Conservation (phyloP, 2,329 filamentous ascomycete genomes). For the Dichotomopilus funicola region DNA sequence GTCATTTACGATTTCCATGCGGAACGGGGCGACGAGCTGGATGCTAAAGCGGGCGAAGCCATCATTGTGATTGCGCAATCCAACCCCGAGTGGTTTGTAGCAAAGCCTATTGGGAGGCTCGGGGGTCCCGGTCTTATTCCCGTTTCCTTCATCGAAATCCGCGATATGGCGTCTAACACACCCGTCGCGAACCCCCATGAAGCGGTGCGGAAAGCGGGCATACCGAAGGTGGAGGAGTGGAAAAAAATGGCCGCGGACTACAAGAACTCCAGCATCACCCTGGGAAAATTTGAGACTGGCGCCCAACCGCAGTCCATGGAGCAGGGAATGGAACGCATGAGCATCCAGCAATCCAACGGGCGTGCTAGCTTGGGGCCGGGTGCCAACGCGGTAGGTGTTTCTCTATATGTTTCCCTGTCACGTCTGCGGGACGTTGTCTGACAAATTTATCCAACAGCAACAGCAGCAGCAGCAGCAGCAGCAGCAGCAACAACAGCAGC, state of each 20-base stretch:
- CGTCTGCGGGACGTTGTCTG: background rate
- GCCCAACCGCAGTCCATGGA: slow-evolving; percentile 47
- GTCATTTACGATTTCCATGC: slow-evolving; percentile 97
- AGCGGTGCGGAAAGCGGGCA: slow-evolving; percentile 79
- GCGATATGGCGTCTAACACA: slow-evolving; percentile 84
- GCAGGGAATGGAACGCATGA: slow-evolving; percentile 72
- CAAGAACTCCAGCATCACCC: slow-evolving; percentile 96
- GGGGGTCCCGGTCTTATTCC: slow-evolving; percentile 93
- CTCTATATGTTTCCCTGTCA: background rate
- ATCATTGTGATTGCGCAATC: slow-evolving; percentile 99
- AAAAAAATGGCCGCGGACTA: slow-evolving; percentile 99
- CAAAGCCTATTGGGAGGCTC: slow-evolving; percentile 96
- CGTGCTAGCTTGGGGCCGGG: slow-evolving; percentile 44
- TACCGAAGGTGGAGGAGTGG: slow-evolving; percentile 96
- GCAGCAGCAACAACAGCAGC: slow-evolving; percentile 25
- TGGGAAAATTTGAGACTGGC: slow-evolving; percentile 77
- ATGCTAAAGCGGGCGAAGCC: slow-evolving; percentile 89
- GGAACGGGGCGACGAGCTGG: slow-evolving; percentile 89
- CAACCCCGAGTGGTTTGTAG: slow-evolving; percentile 98
- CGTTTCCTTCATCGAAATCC: slow-evolving; percentile 92
- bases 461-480: slow-evolving; percentile 27
- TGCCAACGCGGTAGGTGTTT: slow-evolving; percentile 40
- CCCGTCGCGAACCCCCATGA: slow-evolving; percentile 76
- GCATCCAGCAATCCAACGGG: slow-evolving; percentile 52
- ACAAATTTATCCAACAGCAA: slow-evolving; percentile 11